phyloP scores from a whole-genome alignment of 2,329 filamentous ascomycete genomes.

The Cladophialophora carrionii region DNA sequence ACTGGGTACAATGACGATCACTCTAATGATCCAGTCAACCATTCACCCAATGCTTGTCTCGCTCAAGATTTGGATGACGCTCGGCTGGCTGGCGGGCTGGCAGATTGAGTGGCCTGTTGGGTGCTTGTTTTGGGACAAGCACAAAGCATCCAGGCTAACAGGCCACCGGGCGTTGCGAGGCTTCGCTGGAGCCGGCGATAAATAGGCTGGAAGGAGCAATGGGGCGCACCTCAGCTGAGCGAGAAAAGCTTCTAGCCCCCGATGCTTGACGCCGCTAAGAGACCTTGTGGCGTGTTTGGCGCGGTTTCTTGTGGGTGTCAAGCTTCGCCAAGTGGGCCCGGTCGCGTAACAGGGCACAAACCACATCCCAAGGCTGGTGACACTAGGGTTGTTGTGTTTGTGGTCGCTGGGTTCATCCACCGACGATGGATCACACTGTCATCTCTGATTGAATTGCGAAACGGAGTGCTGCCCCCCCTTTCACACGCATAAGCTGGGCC shows the following conservation, averaged over 20 bases:
- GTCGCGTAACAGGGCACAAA: constrained; percentile 27
- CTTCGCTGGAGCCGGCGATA: background rate
- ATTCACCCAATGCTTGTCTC: constrained; percentile 1
- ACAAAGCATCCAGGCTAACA: background rate
- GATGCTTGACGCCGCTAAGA: constrained; percentile 26
- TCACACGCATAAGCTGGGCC: constrained; percentile 18
- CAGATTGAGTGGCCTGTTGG: constrained; percentile 11
- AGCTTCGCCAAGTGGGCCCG: constrained; percentile 14
- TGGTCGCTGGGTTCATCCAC: constrained; percentile 27
- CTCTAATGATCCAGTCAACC: background rate
- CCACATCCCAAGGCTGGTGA: constrained; percentile 18
- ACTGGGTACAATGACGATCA: background rate
- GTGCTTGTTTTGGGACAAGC: constrained; percentile 1
- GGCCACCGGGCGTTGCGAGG: background rate
- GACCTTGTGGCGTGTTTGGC: constrained; percentile 6
- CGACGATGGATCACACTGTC: constrained; percentile 17
- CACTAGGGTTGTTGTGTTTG: constrained; percentile 8
- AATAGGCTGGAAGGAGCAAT: constrained; percentile 9
- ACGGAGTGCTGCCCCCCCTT: constrained; percentile 14
- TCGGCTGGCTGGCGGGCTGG: background rate
- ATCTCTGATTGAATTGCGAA: constrained; percentile 26
- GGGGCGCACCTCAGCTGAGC: constrained; percentile 13
- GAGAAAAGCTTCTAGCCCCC: constrained; percentile 17
- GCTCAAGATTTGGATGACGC: background rate
- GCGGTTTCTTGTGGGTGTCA: constrained; percentile 18